Evolutionary conservation across 768 basidiomycete genomes (phyloP), one percentile per base, ranked within the genome.

Genomic region (Boletus vermiculosoides): DNA sequence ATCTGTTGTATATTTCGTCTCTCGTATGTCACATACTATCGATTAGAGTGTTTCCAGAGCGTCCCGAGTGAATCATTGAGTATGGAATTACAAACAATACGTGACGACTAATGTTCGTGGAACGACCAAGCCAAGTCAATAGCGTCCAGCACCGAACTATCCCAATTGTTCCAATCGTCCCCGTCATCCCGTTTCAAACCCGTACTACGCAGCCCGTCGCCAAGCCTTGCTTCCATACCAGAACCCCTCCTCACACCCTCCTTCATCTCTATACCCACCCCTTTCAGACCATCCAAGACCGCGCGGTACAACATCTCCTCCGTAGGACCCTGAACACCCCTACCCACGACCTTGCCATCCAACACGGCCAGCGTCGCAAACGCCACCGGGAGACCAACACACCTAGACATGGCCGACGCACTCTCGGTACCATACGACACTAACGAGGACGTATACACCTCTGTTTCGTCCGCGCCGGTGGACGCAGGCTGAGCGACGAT

Each of bases 381-480:
- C 1, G 90, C 94, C 8, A 95, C 83, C 0, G 94, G 94, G 45
- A 94, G 72, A 5, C 94, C 94, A 18, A 97, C 94, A 3, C 90
- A 92, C 31, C 85, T 78, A n/a, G 92, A 83, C 94, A 97, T 97
- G 5, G 94, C 94, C 0, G 89, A 88, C 3, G 80, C 81, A 1
- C 65, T 67, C 8, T 74, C 59, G 20, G 76, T 80, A 1, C 87
- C 93, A 62, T 87, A 88, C 33, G 80, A 73, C 23, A 87, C 75
- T 15, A 94, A 69, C 23, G 82, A 80, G 9, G 90, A 89, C 12
- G 83, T 86, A 61, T 93, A 81, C 33, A 84, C 78, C 61, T 85
- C 78, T 61, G 80, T 76, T 37, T 71, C 55, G 7, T 36, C 52
- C 6, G 51, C 33, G 11, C 28, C 5, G 28, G 28, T 10, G 58